Conservation (phyloP, 1,284 basidiomycete genomes). For the Singerocomus inundabilis region DNA sequence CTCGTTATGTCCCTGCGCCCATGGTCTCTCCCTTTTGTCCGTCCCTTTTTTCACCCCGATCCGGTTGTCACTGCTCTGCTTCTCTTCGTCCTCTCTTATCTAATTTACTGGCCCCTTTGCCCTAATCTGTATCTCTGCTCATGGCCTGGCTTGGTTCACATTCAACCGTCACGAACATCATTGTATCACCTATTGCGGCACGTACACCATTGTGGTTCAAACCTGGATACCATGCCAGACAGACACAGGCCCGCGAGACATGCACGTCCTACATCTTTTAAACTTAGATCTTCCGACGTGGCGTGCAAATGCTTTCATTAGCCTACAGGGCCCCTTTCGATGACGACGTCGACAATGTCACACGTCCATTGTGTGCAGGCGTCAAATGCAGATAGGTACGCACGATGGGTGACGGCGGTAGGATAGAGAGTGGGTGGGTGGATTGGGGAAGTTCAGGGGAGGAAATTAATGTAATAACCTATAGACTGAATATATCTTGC, state of each 20-base stretch:
- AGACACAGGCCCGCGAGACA: background rate
- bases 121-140: slow-evolving; percentile 5
- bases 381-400: slow-evolving; percentile 8
- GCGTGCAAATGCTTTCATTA: background rate
- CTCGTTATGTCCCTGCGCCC: slow-evolving; percentile 9
- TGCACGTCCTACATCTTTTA: background rate
- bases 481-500: slow-evolving; percentile 9
- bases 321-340: background rate
- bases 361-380: background rate
- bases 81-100: slow-evolving; percentile 8
- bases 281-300: background rate
- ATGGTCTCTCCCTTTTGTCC: slow-evolving; percentile 12
- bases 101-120: slow-evolving; percentile 13
- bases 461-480: slow-evolving; percentile 20
- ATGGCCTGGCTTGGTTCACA: slow-evolving; percentile 1
- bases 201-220: slow-evolving; percentile 3
- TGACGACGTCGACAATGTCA: background rate
- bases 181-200: slow-evolving; percentile 8
- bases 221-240: slow-evolving; percentile 3
- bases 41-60: slow-evolving; percentile 13
- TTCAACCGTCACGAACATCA: background rate
- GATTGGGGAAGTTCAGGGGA: background rate
- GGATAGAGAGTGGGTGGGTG: background rate
- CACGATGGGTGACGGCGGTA: background rate
- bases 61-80: slow-evolving; percentile 11